Percentiles rank a stretch among this genome's conserved stretches.
These are phyloP conservation scores for Selenicereus undatus DNA, from an alignment of 148 eudicot species.

Conservation along the genomic window DNA sequence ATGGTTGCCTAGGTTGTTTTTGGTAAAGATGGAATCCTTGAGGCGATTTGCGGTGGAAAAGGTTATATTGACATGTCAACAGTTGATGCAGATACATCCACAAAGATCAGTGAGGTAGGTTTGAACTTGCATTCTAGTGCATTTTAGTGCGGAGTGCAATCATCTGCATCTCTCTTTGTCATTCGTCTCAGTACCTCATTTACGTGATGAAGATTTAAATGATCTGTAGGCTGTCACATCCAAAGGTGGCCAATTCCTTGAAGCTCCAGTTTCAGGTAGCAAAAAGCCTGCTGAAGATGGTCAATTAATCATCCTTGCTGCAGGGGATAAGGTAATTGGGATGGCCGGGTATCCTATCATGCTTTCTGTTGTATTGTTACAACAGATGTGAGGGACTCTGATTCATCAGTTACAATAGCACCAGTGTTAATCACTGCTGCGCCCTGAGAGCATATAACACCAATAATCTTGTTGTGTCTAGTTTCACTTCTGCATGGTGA, in stretches of 20 bases:
- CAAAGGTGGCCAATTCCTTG: constrained; percentile 84
- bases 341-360: neutral
- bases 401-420: neutral
- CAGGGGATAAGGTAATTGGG: constrained; percentile 73
- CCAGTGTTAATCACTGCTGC: neutral
- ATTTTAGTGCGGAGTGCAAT: neutral
- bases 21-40: constrained; percentile 76
- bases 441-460: neutral
- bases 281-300: constrained; percentile 99
- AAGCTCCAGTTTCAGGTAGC: constrained; percentile 99
- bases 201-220: neutral
- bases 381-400: neutral
- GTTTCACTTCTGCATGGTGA: neutral
- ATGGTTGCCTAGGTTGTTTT: constrained; percentile 63
- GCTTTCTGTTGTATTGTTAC: neutral
- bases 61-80: constrained; percentile 98
- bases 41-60: constrained; percentile 67
- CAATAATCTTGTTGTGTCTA: neutral
- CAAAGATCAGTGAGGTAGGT: constrained; percentile 95
- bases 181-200: neutral
- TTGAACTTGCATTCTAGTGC: constrained; percentile 8
- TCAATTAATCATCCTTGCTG: constrained; percentile 92
- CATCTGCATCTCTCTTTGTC: neutral
- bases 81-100: constrained; percentile 91
- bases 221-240: constrained; percentile 64